These are phyloP conservation scores for Cutaneotrichosporon arboriforme DNA, from an alignment of 1,284 basidiomycete species.

Conservation along the genomic window DNA sequence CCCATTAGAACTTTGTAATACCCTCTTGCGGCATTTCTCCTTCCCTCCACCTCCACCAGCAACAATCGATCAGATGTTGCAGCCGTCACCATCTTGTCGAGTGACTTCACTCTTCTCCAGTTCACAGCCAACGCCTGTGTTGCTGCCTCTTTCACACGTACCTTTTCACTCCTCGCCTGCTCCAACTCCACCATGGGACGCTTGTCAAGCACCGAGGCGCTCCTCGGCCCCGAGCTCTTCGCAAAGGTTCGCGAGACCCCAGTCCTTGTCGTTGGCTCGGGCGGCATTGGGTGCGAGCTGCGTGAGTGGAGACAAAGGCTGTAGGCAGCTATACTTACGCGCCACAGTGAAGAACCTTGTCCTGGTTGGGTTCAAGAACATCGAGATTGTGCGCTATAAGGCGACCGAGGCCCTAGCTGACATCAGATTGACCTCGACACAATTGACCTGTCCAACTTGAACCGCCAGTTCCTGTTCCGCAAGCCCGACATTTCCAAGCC, in stretches of 20 bases:
- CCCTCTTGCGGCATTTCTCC: too few relatives aligned
- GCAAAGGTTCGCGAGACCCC: conserved; percentile 54
- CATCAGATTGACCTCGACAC: conserved; percentile 87
- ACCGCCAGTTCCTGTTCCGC: conserved; percentile 94
- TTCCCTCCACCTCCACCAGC: not conserved
- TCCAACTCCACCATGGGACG: conserved; percentile 26
- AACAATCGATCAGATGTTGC: too few relatives aligned
- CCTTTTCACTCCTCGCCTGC: not conserved
- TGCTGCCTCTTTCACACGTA: not conserved
- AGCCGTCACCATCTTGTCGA: too few relatives aligned
- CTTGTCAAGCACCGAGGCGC: conserved; percentile 48
- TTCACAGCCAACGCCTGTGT: too few relatives aligned
- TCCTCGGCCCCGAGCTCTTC: conserved; percentile 67
- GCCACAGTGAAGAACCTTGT: conserved; percentile 88
- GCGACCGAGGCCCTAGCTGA: conserved; percentile 1
- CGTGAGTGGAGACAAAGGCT: conserved; percentile 54
- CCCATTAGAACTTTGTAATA: too few relatives aligned
- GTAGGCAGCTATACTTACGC: not conserved
- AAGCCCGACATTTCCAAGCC: conserved; percentile 97
- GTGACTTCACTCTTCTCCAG: too few relatives aligned
- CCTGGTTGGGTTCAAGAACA: conserved; percentile 82
- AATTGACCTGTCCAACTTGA: conserved; percentile 96
- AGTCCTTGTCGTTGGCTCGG: conserved; percentile 88
- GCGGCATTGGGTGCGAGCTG: conserved; percentile 96
- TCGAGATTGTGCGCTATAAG: conserved; percentile 59